Base-by-base conservation (phyloP, 2,329 filamentous ascomycete species). In the Phialophora expanda region DNA sequence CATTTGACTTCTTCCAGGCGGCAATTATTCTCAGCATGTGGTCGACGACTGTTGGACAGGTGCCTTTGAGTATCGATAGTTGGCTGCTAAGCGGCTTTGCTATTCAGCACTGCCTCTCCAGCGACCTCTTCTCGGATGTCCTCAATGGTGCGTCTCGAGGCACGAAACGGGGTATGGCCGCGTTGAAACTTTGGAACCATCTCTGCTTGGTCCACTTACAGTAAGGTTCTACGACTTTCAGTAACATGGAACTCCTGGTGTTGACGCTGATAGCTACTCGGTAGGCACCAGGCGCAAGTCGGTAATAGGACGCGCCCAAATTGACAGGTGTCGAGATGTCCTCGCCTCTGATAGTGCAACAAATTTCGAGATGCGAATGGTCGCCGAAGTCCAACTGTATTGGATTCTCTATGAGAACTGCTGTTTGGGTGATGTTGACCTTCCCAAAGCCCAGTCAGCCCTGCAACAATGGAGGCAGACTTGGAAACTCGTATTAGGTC, bases 311-410 rank as follows among this genome's bases (percentile, higher is more conserved):
- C 71, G 70, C 32, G 69, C 72, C 56, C 79, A 81, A 59, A 75
- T 82, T 41, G 73, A 78, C 20, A 72, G 73, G 53, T 80, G 78
- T 56, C 73, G 75, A n/a, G 70, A 73, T 2, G 72, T 81, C 26
- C 69, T 81, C 14, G 72, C 74, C 12, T 77, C 75, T 4, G 77
- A 79, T 50, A 75, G 76, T 63, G 73, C 75, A 11, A 81, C 76
- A 0, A 82, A 82, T 60, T 82, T 80, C 59, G 80, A 82, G 67
- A 72, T 75, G n/a, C 73, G 80, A 17, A 82, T 82, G 80, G 78
- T 80, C 5, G 80, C 79, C 2, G 80, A 83, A 65, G 74, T 81
- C 3, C 73, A 78, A 58, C 72, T 82, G 0, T 83, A 82, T 64
- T 82, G 80, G 79, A 77, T 77, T 22, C 77, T 82, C 4, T 82